Percentiles rank a stretch among this genome's conserved stretches.
Evolutionary conservation across 305 asterid genomes (phyloP).

Genomic region (Ajuga reptans): DNA sequence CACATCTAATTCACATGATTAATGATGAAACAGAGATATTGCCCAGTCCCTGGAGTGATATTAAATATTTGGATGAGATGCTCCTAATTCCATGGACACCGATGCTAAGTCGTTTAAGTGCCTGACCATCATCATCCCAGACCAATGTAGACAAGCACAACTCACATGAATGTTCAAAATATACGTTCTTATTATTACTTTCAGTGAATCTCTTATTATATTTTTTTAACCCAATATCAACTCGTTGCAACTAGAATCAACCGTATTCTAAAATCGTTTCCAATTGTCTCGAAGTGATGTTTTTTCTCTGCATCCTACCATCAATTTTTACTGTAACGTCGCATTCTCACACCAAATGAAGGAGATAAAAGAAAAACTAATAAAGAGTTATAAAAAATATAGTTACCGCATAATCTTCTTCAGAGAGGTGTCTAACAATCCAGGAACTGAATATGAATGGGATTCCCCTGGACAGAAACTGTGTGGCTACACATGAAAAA

Average conservation of each 20-base stretch:
- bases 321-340: background rate
- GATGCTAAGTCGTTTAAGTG: background rate
- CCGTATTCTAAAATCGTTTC: background rate
- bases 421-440: slow-evolving; percentile 74
- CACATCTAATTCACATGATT: background rate
- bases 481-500: slow-evolving; percentile 57
- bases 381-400: background rate
- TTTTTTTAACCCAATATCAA: background rate
- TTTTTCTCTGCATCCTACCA: background rate
- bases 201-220: background rate
- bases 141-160: background rate
- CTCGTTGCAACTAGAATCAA: background rate
- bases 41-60: background rate
- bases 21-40: background rate
- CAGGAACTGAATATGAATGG: slow-evolving; percentile 84
- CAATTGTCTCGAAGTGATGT: background rate
- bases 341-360: background rate
- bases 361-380: background rate
- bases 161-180: background rate
- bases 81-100: background rate
- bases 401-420: slow-evolving; percentile 71
- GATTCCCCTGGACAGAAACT: slow-evolving; percentile 72
- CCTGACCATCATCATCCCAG: background rate
- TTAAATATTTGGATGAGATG: background rate
- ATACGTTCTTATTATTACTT: background rate